These are phyloP conservation scores for Tuber magnatum DNA, from an alignment of 495 filamentous ascomycete genomes.

Conservation along the genomic window DNA sequence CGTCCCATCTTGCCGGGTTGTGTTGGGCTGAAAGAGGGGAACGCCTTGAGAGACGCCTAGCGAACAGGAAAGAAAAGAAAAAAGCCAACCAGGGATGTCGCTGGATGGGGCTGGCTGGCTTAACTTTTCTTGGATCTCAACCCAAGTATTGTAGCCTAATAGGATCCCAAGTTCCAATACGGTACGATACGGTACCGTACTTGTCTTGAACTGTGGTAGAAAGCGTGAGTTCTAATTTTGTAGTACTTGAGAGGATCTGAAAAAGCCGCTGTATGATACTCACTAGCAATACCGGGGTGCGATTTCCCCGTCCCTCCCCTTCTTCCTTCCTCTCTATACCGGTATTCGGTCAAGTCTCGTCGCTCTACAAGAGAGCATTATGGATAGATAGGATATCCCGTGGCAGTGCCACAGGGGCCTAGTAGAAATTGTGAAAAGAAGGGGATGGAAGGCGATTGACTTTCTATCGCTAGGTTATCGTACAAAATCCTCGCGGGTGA, in stretches of 20 bases:
- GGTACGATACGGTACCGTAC: not conserved
- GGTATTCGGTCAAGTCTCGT: not conserved
- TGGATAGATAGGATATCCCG: not conserved
- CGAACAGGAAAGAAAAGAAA: not conserved
- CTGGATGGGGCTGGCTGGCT: not conserved
- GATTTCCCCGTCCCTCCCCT: not conserved
- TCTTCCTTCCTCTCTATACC: not conserved
- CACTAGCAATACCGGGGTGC: not conserved
- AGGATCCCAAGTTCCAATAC: not conserved
- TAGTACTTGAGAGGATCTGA: not conserved
- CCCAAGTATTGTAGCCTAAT: not conserved
- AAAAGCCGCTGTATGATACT: not conserved
- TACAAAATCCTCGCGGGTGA: not conserved
- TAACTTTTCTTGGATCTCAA: not conserved
- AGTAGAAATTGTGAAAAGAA: not conserved
- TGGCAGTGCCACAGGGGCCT: not conserved
- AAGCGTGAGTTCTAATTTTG: not conserved
- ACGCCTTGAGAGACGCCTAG: not conserved
- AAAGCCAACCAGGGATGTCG: not conserved
- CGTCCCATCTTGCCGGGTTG: conserved; percentile 1
- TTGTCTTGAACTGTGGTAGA: not conserved
- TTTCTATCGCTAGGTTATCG: not conserved
- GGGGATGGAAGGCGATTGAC: not conserved
- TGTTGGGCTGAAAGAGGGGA: not conserved
- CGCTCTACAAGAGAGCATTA: not conserved